Evolutionary conservation across 1,284 basidiomycete genomes (phyloP).

Genomic region (Trichosporon faecale): DNA sequence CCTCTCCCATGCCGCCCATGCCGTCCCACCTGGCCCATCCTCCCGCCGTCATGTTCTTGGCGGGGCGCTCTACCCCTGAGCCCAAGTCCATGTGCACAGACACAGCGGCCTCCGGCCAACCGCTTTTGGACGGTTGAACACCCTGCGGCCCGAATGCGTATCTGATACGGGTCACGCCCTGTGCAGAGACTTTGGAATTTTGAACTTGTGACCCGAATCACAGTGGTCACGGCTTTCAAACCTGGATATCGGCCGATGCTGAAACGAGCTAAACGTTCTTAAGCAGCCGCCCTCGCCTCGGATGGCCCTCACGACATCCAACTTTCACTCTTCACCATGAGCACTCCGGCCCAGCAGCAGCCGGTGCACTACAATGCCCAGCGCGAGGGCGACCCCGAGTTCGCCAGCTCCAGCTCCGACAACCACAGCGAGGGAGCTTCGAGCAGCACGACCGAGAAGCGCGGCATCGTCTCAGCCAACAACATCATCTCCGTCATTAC

Average conservation of each 20-base stretch:
- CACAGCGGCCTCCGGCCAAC: neutral
- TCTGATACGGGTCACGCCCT: neutral
- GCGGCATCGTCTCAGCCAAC: conserved; percentile 6
- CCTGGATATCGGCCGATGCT: neutral
- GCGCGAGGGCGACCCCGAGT: conserved; percentile 2
- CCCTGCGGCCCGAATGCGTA: neutral
- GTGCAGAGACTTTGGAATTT: neutral
- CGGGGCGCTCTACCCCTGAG: neutral
- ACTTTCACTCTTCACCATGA: neutral
- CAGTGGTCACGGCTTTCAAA: neutral
- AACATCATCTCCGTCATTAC: conserved; percentile 6
- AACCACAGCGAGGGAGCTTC: neutral
- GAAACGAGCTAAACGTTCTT: neutral
- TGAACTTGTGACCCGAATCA: neutral
- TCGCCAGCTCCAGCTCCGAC: neutral
- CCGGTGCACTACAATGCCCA: neutral
- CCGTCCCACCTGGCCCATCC: neutral
- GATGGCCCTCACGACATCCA: neutral
- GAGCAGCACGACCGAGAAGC: neutral
- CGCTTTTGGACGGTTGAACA: neutral
- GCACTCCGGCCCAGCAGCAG: neutral
- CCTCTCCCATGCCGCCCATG: neutral
- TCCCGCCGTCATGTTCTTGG: neutral
- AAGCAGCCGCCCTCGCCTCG: neutral
- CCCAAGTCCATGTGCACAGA: neutral